phyloP scores from a whole-genome alignment of 2,329 filamentous ascomycete species.

The Colletotrichum ledebouriae region DNA sequence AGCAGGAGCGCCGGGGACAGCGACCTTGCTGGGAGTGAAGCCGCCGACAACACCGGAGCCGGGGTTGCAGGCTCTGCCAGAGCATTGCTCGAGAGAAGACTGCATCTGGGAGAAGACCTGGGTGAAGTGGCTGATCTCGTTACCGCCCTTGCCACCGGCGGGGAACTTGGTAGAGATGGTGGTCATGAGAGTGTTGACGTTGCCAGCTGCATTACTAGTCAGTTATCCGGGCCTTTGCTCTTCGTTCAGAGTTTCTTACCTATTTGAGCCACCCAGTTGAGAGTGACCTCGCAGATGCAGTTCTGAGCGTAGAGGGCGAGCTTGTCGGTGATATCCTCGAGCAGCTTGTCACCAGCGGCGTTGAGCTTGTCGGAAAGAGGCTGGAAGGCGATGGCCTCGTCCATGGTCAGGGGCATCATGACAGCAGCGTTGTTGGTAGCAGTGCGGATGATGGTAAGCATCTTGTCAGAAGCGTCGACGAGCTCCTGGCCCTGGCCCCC shows the following conservation, averaged over 20 bases:
- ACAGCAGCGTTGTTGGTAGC: conserved; percentile 37
- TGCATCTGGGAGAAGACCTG: conserved; percentile 36
- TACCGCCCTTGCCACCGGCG: conserved; percentile 40
- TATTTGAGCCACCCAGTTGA: conserved; percentile 37
- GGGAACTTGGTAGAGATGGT: conserved; percentile 42
- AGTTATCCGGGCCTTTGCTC: not conserved
- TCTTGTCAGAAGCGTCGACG: conserved; percentile 17
- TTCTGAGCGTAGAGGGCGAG: conserved; percentile 17
- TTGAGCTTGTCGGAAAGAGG: conserved; percentile 40
- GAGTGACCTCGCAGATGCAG: conserved; percentile 27
- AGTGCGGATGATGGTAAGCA: conserved; percentile 38
- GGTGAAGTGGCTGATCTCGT: conserved; percentile 39
- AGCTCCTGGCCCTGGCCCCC: conserved; percentile 35
- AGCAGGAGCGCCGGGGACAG: not conserved
- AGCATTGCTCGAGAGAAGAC: conserved; percentile 24
- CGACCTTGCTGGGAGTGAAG: not conserved
- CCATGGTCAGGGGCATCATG: conserved; percentile 34
- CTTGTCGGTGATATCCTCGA: conserved; percentile 33
- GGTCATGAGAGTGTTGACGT: conserved; percentile 41
- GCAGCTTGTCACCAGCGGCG: conserved; percentile 40
- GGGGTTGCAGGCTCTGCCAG: conserved; percentile 7
- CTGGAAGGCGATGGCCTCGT: conserved; percentile 42
- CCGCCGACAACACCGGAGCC: not conserved
- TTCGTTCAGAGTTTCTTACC: not conserved
- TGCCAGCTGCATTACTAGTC: conserved; percentile 8